A percentile compares a stretch with the other conserved stretches of the same genome.
Evolutionary conservation across 2,329 filamentous ascomycete species (phyloP).

Genomic region (Myrmaecium sp.): DNA sequence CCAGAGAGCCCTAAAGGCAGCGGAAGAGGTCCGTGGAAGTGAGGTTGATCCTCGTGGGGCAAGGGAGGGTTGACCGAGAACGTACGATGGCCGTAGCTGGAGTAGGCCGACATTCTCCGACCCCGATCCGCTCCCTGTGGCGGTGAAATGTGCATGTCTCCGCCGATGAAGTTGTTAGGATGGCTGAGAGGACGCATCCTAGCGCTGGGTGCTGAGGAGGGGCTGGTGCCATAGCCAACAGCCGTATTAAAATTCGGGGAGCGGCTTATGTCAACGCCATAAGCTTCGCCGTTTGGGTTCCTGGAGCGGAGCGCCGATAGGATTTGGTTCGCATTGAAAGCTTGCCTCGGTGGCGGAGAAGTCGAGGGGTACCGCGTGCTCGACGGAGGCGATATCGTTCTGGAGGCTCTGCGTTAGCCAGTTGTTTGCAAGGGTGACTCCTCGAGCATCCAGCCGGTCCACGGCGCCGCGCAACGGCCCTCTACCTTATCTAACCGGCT

Average conservation of each 20-base stretch:
- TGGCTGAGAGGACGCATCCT: conserved; percentile 26
- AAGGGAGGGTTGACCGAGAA: conserved; percentile 43
- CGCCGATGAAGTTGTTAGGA: conserved; percentile 28
- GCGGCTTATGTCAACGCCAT: too few species aligned
- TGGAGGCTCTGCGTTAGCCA: conserved; percentile 5
- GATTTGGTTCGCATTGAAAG: conserved; percentile 19
- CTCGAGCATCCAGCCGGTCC: too few species aligned
- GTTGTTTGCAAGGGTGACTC: conserved; percentile 2
- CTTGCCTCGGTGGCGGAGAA: conserved; percentile 21
- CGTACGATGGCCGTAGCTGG: conserved; percentile 24
- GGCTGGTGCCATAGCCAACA: conserved; percentile 22
- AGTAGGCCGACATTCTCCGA: conserved; percentile 36
- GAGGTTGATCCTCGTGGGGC: conserved; percentile 58
- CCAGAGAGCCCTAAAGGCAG: too few species aligned
- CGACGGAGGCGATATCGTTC: conserved; percentile 20
- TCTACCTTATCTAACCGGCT: conserved; percentile 3
- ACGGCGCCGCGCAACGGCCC: too few species aligned
- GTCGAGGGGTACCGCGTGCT: conserved; percentile 18
- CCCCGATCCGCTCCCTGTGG: conserved; percentile 18
- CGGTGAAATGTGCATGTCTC: conserved; percentile 17
- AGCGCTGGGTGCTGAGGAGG: conserved; percentile 16
- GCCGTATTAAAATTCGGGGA: conserved; percentile 20
- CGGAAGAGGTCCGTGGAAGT: conserved; percentile 61
- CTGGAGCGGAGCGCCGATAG: conserved; percentile 22
- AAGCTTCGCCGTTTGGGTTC: conserved; percentile 27